Evolutionary conservation across 768 basidiomycete species (phyloP).

Genomic region (Suillus alpinus): DNA sequence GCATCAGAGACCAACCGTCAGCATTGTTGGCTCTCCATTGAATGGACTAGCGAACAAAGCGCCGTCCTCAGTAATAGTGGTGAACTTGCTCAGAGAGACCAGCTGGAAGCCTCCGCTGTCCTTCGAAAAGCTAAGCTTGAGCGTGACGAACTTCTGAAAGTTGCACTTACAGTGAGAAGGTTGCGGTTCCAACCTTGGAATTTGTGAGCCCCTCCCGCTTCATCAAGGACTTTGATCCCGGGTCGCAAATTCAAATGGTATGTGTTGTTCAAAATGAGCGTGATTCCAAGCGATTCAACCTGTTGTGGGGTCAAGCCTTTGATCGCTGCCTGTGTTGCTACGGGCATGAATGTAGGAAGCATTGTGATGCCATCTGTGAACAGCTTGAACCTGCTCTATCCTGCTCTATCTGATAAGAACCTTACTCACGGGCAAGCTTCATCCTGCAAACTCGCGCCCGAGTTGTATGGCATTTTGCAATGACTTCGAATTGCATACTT

Average conservation of each 20-base stretch:
- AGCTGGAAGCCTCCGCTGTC: conserved; percentile 92
- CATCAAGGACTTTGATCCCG: conserved; percentile 67
- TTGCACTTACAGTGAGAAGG: conserved; percentile 65
- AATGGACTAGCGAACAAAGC: conserved; percentile 85
- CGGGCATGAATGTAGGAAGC: conserved; percentile 92
- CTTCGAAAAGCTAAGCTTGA: conserved; percentile 33
- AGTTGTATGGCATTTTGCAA: conserved; percentile 80
- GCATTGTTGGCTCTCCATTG: conserved; percentile 83
- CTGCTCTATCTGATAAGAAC: conserved; percentile 5
- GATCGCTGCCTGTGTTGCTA: conserved; percentile 89
- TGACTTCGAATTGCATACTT: conserved; percentile 76
- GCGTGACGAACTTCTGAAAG: background rate
- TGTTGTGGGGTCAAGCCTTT: conserved; percentile 89
- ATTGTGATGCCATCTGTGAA: conserved; percentile 71
- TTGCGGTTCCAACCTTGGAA: conserved; percentile 90
- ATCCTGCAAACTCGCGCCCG: conserved; percentile 82
- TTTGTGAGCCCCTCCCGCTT: conserved; percentile 81
- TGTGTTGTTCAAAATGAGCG: conserved; percentile 85
- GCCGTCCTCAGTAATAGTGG: conserved; percentile 84
- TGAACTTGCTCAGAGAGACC: conserved; percentile 81
- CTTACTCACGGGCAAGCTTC: conserved; percentile 68
- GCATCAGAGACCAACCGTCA: conserved; percentile 54
- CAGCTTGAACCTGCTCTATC: conserved; percentile 3
- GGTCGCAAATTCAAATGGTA: conserved; percentile 89
- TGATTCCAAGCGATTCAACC: conserved; percentile 76